Evolutionary conservation across 176 grass and related monocot species (phyloP).

Genomic region (Phoenix roebelenii): DNA sequence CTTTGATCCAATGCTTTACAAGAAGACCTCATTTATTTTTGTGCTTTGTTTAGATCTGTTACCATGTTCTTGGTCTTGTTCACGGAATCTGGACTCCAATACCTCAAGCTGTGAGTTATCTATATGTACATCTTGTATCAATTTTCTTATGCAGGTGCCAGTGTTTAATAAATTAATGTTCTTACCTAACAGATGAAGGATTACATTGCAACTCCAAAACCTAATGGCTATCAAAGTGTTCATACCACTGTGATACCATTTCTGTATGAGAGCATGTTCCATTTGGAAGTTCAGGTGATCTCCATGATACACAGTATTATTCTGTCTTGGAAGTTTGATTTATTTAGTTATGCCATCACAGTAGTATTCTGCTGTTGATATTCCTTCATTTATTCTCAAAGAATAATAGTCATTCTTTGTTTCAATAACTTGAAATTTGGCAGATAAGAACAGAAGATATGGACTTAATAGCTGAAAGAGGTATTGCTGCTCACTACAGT

Average conservation of each 20-base stretch:
- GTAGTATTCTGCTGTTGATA: no score
- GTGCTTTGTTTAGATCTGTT: constrained; percentile 70
- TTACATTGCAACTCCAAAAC: constrained; percentile 98
- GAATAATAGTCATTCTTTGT: no score
- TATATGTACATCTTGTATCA: constrained; percentile 1
- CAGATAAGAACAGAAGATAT: constrained; percentile 99
- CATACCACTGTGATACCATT: constrained; percentile 97
- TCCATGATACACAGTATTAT: background rate
- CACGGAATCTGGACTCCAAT: constrained; percentile 97
- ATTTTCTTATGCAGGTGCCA: constrained; percentile 1
- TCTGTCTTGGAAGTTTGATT: background rate
- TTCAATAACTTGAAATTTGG: background rate
- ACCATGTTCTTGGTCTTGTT: constrained; percentile 97
- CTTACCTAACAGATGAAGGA: constrained; percentile 66
- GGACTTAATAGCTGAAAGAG: constrained; percentile 99
- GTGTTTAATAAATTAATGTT: constrained; percentile 12
- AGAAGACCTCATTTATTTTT: constrained; percentile 22
- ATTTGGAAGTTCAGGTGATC: constrained; percentile 89
- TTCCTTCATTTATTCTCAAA: no score
- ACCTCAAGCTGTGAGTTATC: constrained; percentile 85
- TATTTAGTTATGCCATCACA: no score
- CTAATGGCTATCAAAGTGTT: constrained; percentile 92
- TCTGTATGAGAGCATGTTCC: constrained; percentile 97
- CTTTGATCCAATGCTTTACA: constrained; percentile 13
- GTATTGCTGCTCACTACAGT: constrained; percentile 92